Base-by-base conservation (phyloP, 257 asterid genomes). In the Solanum clarkiae region DNA sequence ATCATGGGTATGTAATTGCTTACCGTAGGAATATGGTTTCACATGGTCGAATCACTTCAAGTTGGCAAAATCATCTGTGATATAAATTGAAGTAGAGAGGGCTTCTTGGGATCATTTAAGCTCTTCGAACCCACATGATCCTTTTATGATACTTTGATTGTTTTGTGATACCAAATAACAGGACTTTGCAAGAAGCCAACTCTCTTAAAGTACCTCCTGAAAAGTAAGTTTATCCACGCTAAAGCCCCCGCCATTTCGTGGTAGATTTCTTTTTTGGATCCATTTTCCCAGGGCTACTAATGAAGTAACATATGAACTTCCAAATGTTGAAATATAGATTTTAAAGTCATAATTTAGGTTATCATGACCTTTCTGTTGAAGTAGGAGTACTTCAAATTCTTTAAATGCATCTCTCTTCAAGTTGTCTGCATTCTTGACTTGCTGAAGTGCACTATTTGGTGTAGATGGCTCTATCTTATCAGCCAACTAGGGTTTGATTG, bases 1-100 rank as follows among this genome's bases (percentile, higher is more conserved):
- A 95, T 86, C 93, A 87, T 93, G 89, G 98, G 99, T 97, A 90
- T 44, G 70, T 59, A 42, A 10, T 83, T 51, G 32, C 44, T 80
- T 70, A 36, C 69, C 7, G 24, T 68, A 69, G 32, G 63, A 54
- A 53, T 69, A 66, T 66, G 36, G 54, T 42, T 69, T 66, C 16
- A 51, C 80, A 69, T 72, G 17, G 80, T 68, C 51, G 7, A 59
- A 53, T 79, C 65, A 53, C 83, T 24, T 84, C 49, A 59, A 29
- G 80, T 84, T 68, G 62, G 81, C 26, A 84, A 69, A 69, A 49
- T 75, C 86, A 32, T 84, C 63, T 84, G 80, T 84, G 81, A 84
- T 54, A 69, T 79, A 53, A 79, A n/a, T 63, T 63, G 85, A 63
- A 22, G 85, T 82, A 53, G 86, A 59, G 81, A 51, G 86, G 86